Conservation (phyloP, 805 yeast species). For the Suhomyces pyralidae region DNA sequence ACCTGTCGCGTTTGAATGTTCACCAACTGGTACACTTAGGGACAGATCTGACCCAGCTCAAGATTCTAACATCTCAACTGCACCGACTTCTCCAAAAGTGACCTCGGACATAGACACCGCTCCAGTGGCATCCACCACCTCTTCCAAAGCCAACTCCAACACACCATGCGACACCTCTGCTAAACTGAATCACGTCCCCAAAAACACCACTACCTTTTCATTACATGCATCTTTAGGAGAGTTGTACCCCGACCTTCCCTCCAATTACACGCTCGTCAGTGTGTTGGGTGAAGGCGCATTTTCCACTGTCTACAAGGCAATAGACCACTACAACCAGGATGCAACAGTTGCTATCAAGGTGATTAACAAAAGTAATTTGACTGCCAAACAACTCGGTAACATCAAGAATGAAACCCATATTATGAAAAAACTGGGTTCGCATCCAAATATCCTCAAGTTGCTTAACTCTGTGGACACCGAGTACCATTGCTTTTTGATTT, state of each 20-base stretch:
- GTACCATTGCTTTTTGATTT: slow-evolving; percentile 55
- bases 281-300: slow-evolving; percentile 85
- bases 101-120: background rate
- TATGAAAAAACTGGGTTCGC: slow-evolving; percentile 56
- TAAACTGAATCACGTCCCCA: background rate
- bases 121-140: background rate
- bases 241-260: slow-evolving; percentile 23
- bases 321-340: slow-evolving; percentile 40
- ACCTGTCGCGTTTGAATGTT: background rate
- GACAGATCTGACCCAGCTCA: background rate
- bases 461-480: slow-evolving; percentile 51
- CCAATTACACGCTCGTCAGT: slow-evolving; percentile 27
- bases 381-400: slow-evolving; percentile 49
- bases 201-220: slow-evolving; percentile 5
- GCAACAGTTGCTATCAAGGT: slow-evolving; percentile 69
- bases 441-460: slow-evolving; percentile 58
- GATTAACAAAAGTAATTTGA: slow-evolving; percentile 59
- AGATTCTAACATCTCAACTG: background rate
- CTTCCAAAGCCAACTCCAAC: background rate
- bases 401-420: slow-evolving; percentile 71
- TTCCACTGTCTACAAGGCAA: slow-evolving; percentile 76
- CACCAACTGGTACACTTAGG: background rate
- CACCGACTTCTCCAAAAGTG: background rate
- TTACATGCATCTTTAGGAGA: slow-evolving; percentile 9
- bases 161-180: background rate